These are phyloP conservation scores for Acer campestre DNA, from an alignment of 345 rosid genomes.

Conservation along the genomic window DNA sequence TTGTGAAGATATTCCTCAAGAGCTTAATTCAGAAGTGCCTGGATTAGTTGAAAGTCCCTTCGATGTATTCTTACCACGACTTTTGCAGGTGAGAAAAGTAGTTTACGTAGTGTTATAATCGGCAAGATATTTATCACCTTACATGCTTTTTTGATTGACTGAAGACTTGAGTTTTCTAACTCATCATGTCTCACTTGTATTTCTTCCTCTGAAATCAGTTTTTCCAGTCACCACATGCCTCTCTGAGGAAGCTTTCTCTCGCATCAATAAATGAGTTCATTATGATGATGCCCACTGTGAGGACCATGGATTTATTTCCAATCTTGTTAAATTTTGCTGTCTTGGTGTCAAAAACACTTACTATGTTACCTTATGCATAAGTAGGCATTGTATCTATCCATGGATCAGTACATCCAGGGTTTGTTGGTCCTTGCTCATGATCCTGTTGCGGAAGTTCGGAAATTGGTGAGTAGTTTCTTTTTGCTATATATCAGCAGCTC, in stretches of 20 bases:
- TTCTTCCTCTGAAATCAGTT: slow-evolving; percentile 18
- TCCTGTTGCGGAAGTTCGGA: slow-evolving; percentile 80
- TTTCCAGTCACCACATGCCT: slow-evolving; percentile 71
- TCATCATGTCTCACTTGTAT: not conserved
- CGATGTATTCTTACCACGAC: slow-evolving; percentile 73
- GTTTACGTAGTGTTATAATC: not conserved
- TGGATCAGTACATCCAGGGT: slow-evolving; percentile 84
- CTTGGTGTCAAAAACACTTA: not conserved
- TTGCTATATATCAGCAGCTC: not conserved
- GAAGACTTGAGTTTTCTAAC: slow-evolving; percentile 1
- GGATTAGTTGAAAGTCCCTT: slow-evolving; percentile 88
- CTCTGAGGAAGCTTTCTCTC: slow-evolving; percentile 81
- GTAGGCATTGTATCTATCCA: slow-evolving; percentile 71
- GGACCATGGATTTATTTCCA: slow-evolving; percentile 26
- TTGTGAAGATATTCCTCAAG: slow-evolving; percentile 95
- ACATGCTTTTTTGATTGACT: not conserved
- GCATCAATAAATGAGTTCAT: slow-evolving; percentile 85
- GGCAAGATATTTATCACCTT: not conserved
- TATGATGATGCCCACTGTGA: slow-evolving; percentile 95
- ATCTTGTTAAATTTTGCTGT: slow-evolving; percentile 4
- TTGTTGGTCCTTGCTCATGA: slow-evolving; percentile 83
- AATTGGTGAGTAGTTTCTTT: slow-evolving; percentile 49
- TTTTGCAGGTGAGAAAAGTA: slow-evolving; percentile 58
- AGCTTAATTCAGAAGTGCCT: slow-evolving; percentile 82
- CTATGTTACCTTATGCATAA: not conserved